Conservation (phyloP, 2,329 filamentous ascomycete genomes). For the Fusarium coicis region DNA sequence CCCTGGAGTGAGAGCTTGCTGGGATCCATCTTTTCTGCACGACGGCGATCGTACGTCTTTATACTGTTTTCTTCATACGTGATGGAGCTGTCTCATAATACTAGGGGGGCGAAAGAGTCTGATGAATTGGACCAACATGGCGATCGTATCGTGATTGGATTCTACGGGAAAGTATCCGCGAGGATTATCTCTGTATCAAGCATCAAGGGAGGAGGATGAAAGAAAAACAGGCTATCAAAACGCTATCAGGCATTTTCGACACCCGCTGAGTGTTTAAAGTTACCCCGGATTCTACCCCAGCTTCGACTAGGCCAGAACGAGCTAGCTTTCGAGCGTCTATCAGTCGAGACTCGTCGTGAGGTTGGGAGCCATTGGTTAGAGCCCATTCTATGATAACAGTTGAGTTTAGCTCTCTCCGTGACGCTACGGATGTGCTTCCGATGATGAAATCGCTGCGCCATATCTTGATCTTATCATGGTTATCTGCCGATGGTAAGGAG, state of each 20-base stretch:
- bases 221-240: neutral
- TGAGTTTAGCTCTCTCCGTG: neutral
- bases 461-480: neutral
- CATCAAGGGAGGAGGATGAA: neutral
- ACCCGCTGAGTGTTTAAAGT: neutral
- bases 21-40: neutral
- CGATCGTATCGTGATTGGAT: conserved; percentile 6
- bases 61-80: neutral
- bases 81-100: neutral
- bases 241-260: neutral
- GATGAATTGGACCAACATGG: neutral
- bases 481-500: neutral
- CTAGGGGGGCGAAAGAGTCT: neutral
- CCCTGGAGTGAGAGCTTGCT: neutral
- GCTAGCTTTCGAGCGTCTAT: conserved; percentile 1
- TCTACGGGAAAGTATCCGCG: conserved; percentile 32
- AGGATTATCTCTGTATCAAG: neutral
- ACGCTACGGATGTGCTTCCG: conserved; percentile 6
- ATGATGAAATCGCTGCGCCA: neutral
- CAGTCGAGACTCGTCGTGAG: neutral
- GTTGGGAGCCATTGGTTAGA: neutral
- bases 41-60: neutral
- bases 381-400: neutral
- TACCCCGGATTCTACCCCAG: conserved; percentile 8
- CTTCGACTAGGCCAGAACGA: neutral